phyloP scores from a whole-genome alignment of 495 filamentous ascomycete species.

The Xylaria curta region DNA sequence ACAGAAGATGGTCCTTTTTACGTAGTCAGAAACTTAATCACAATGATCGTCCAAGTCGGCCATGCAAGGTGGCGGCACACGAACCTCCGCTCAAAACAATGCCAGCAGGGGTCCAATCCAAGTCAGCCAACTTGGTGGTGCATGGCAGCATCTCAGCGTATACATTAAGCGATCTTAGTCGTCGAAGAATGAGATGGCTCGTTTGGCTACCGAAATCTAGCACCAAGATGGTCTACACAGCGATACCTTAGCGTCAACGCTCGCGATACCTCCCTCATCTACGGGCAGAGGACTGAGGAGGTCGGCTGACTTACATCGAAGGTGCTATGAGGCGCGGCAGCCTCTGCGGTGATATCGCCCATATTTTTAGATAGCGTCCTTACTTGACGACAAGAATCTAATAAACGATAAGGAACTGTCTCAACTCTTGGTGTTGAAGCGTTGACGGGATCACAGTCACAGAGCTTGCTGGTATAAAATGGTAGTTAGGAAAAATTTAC shows the following conservation, averaged over 20 bases:
- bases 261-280: neutral
- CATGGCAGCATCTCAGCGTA: conserved; percentile 94
- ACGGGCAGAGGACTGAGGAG: neutral
- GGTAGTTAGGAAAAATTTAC: neutral
- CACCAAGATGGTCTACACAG: conserved; percentile 63
- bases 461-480: neutral
- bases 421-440: neutral
- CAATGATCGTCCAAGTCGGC: neutral
- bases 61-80: neutral
- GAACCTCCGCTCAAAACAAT: conserved; percentile 75
- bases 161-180: conserved; percentile 80
- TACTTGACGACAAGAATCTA: conserved; percentile 1
- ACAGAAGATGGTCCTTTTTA: conserved; percentile 43
- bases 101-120: conserved; percentile 82
- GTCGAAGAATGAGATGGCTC: conserved; percentile 76
- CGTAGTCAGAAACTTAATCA: conserved; percentile 5
- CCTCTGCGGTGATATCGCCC: conserved; percentile 24
- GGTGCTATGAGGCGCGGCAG: conserved; percentile 32
- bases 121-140: conserved; percentile 81
- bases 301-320: conserved; percentile 31
- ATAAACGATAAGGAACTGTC: conserved; percentile 6
- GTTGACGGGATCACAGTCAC: neutral
- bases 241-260: conserved; percentile 9
- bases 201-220: conserved; percentile 74
- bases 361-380: conserved; percentile 10